Conservation (phyloP, 768 basidiomycete genomes). For the Suillus cothurnatus region DNA sequence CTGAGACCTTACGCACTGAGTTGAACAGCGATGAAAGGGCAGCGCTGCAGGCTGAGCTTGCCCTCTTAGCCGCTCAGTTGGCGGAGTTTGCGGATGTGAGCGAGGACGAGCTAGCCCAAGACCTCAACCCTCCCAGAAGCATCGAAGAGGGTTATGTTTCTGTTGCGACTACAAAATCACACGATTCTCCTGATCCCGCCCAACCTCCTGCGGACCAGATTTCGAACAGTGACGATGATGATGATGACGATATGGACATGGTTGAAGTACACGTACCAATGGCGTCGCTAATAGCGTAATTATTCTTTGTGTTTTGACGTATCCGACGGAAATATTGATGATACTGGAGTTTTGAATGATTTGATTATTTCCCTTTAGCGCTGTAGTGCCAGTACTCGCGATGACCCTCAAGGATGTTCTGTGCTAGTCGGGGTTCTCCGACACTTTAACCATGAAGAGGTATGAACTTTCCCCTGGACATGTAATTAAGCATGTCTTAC, state of each 20-base stretch:
- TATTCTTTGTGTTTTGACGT: conserved; percentile 3
- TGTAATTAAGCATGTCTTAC: neutral
- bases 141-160: neutral
- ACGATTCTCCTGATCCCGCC: neutral
- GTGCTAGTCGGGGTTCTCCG: neutral
- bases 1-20: conserved; percentile 18
- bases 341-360: conserved; percentile 3
- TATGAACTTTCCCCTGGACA: neutral
- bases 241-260: conserved; percentile 30
- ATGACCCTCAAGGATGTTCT: neutral
- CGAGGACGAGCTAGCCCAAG: conserved; percentile 33
- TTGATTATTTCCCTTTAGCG: neutral
- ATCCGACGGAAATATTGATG: conserved; percentile 5
- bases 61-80: conserved; percentile 70
- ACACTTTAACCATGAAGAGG: neutral
- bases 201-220: neutral
- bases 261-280: conserved; percentile 25
- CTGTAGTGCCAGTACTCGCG: neutral
- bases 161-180: neutral
- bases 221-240: conserved; percentile 11
- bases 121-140: conserved; percentile 18
- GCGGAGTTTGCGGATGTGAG: conserved; percentile 59
- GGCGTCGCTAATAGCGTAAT: conserved; percentile 20
- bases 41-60: conserved; percentile 72
- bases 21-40: conserved; percentile 54